Base-by-base conservation (phyloP, 306 rosid genomes). In the Medicago ruthenica region DNA sequence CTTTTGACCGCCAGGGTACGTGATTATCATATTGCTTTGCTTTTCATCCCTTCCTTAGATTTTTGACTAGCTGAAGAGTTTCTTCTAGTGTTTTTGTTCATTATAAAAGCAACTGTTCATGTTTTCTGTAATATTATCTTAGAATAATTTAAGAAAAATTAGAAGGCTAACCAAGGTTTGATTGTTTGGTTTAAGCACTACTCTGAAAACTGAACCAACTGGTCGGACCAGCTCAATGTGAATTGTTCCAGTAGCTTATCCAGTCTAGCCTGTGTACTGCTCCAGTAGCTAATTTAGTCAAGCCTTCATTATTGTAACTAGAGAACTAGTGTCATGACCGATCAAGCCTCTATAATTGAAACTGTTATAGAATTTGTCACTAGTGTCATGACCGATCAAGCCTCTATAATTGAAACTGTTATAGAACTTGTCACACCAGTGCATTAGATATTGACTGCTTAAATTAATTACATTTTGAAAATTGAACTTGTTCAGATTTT, bases 1-100 rank as follows among this genome's bases (percentile, higher is more conserved):
- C 97, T 96, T 70, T 97, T 96, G 39, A 96, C 99, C 44, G 99
- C 99, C 73, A 89, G 99, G 92, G 98, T 96, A 88, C 47, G 80
- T 59, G 70, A 67, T 47, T 66, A n/a, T 50, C 44, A 27, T 67
- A 16, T 44, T 77, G 67, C 72, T 79, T 75, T 22, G 76, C 36
- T 48, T 80, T 45, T 71, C 47, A 67, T 76, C 48, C 15, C 17
- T 48, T 75, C 58, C 47, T 64, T 65, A 70, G 18, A 24, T 72
- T 70, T 75, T 79, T 81, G 65, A 48, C 71, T 37, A 68, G 27
- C 67, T 73, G 53, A 67, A 48, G 20, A 48, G 60, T 59, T 71
- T 64, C 50, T 57, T 74, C 57, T 42, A 0, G 20, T 9, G 47
- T 21, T 64, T 68, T 68, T 67, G 31, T 53, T 75, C 57, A 41